Evolutionary conservation across 108 stramenopile genomes (phyloP).

Genomic region (Stephanodiscus triporus): DNA sequence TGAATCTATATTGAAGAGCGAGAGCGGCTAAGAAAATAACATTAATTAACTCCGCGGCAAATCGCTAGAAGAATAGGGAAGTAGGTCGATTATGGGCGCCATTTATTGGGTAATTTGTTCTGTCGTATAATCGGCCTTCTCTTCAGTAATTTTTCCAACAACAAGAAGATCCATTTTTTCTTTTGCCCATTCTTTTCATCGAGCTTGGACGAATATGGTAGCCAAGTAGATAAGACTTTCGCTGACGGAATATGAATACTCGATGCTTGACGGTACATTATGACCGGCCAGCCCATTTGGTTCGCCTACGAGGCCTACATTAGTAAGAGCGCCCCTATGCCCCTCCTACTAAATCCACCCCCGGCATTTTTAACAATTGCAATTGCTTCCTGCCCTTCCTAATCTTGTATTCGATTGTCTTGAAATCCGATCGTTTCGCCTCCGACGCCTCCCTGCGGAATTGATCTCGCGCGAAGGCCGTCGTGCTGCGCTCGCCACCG

Average conservation of each 20-base stretch:
- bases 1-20: constrained; percentile 39
- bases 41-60: too few species aligned
- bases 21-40: constrained; percentile 4
- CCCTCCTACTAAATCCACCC: constrained; percentile 66
- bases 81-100: too few species aligned
- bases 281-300: too few species aligned
- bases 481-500: constrained; percentile 6
- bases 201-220: too few species aligned
- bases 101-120: too few species aligned
- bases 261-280: too few species aligned
- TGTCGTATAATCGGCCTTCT: too few species aligned
- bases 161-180: neutral
- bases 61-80: too few species aligned
- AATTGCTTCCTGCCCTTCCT: constrained; percentile 82
- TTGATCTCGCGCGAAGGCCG: constrained; percentile 60
- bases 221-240: too few species aligned
- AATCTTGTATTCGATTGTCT: constrained; percentile 78
- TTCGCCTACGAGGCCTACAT: neutral
- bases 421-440: constrained; percentile 71
- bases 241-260: too few species aligned
- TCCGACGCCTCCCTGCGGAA: constrained; percentile 64
- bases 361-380: constrained; percentile 83
- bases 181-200: neutral
- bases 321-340: neutral
- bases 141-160: neutral